Evolutionary conservation across 225 moss, liverwort and hornwort genomes (phyloP).

Genomic region (Polytrichum commune): DNA sequence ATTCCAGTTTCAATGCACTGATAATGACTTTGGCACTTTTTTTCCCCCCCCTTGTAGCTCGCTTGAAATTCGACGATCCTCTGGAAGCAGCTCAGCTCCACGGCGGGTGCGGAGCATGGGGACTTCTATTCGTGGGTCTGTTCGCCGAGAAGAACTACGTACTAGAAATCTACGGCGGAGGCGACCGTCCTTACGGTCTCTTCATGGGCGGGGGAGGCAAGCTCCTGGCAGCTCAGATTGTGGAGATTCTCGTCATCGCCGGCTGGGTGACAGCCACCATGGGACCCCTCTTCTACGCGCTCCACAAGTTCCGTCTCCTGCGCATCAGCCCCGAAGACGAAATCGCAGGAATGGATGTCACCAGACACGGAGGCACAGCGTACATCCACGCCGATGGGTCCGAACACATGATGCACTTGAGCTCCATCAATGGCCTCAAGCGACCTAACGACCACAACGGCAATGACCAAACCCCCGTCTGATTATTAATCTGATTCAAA

Average conservation of each 20-base stretch:
- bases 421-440: constrained; percentile 35
- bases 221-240: constrained; percentile 68
- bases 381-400: constrained; percentile 60
- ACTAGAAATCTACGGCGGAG: constrained; percentile 21
- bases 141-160: constrained; percentile 74
- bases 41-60: constrained; percentile 18
- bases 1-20: not conserved
- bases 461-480: not conserved
- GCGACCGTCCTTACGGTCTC: constrained; percentile 48
- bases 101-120: constrained; percentile 91
- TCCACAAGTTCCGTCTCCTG: constrained; percentile 47
- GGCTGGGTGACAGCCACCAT: constrained; percentile 68
- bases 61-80: constrained; percentile 67
- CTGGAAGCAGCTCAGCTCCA: constrained; percentile 90
- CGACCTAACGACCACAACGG: not conserved
- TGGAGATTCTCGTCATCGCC: constrained; percentile 65
- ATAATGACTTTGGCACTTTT: not conserved
- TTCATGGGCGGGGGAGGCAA: constrained; percentile 86
- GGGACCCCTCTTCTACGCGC: constrained; percentile 53
- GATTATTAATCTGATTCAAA: not conserved
- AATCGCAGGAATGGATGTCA: constrained; percentile 78
- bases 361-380: constrained; percentile 73
- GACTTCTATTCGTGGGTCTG: constrained; percentile 69
- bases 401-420: constrained; percentile 21
- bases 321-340: constrained; percentile 72